Conservation (phyloP, 148 eudicot species). For the Nepenthes mirabilis region DNA sequence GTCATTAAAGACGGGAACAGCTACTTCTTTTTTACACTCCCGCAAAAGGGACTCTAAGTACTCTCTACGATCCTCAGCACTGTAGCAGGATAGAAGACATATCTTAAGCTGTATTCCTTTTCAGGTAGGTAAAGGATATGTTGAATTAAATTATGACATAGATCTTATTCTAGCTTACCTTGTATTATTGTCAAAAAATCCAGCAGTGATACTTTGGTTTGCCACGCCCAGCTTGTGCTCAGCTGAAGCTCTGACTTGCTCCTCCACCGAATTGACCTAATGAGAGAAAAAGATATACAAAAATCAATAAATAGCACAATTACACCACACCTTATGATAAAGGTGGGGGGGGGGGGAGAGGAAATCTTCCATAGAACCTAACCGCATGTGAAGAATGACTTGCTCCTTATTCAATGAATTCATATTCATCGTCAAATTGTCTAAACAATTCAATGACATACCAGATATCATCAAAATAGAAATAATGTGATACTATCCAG, state of each 20-base stretch:
- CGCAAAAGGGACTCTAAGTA: slow-evolving; percentile 91
- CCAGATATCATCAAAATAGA: too few relatives aligned
- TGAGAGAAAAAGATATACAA: background rate
- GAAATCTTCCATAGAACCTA: too few relatives aligned
- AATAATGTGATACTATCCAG: too few relatives aligned
- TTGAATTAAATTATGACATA: background rate
- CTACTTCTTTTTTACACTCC: slow-evolving; percentile 96
- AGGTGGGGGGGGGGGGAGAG: background rate
- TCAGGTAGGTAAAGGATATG: background rate
- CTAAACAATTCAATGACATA: too few relatives aligned
- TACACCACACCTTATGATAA: background rate
- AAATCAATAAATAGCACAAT: background rate
- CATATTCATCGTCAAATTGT: too few relatives aligned
- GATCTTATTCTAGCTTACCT: slow-evolving; percentile 31
- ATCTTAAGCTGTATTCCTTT: slow-evolving; percentile 1
- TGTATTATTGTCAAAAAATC: slow-evolving; percentile 95
- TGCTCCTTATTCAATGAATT: too few relatives aligned
- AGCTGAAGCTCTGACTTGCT: slow-evolving; percentile 96
- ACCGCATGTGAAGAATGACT: too few relatives aligned
- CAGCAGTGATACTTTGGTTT: slow-evolving; percentile 98
- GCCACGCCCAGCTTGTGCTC: slow-evolving; percentile 99
- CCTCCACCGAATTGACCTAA: slow-evolving; percentile 88
- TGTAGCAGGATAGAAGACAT: slow-evolving; percentile 17
- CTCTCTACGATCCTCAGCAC: slow-evolving; percentile 98
- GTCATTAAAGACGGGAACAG: slow-evolving; percentile 84